These are phyloP conservation scores for Apiospora marii DNA, from an alignment of 2,329 filamentous ascomycete species.

Conservation along the genomic window DNA sequence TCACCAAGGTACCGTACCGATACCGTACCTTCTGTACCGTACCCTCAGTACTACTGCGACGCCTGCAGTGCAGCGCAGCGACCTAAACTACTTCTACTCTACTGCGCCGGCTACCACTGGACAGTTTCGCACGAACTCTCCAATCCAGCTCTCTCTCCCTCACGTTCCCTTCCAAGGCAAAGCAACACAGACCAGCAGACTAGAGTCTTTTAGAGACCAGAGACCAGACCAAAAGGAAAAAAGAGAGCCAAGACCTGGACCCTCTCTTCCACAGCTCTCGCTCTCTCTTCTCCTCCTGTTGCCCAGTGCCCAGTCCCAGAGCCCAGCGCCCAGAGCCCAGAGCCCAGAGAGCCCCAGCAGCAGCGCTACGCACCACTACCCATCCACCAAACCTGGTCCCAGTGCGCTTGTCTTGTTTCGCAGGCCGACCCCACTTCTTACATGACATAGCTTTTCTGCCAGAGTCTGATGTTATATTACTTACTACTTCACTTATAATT, in stretches of 20 bases:
- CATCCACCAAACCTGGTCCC: conserved; percentile 12
- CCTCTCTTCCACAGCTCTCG: background rate
- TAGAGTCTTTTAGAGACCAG: too few species aligned
- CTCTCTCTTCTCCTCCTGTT: too few species aligned
- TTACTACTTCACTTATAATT: conserved; percentile 20
- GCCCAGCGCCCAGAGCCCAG: background rate
- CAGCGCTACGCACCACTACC: background rate
- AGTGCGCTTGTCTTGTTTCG: conserved; percentile 19
- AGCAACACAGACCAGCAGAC: background rate
- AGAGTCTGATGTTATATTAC: conserved; percentile 20
- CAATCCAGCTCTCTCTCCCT: background rate
- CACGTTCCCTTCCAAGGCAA: background rate
- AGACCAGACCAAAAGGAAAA: background rate
- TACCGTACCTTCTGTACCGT: background rate
- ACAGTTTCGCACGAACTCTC: background rate
- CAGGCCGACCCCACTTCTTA: conserved; percentile 2
- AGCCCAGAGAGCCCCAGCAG: background rate
- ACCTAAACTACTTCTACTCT: background rate
- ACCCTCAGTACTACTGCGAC: background rate
- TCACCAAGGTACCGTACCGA: background rate
- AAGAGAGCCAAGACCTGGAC: conserved; percentile 1
- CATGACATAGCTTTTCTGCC: conserved; percentile 17
- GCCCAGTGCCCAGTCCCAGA: background rate
- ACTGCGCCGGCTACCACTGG: background rate
- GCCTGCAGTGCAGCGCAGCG: background rate